phyloP scores from a whole-genome alignment of 371 early-diverging fungal species.

The Nematocida parisii region DNA sequence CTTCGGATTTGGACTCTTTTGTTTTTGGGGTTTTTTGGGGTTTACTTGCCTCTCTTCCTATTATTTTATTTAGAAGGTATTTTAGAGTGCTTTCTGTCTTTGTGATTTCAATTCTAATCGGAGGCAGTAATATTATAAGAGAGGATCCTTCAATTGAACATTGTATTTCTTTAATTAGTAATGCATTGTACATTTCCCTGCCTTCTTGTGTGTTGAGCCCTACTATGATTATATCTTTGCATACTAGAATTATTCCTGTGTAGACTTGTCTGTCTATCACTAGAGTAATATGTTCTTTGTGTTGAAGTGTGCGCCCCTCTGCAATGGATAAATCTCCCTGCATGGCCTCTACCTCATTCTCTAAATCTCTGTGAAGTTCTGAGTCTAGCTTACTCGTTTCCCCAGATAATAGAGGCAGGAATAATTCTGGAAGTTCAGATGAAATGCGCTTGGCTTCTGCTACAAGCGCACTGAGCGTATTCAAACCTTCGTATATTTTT shows the following conservation, averaged over 20 bases:
- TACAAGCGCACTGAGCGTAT: background rate
- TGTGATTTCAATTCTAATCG: slow-evolving; percentile 22
- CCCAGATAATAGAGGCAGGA: slow-evolving; percentile 30
- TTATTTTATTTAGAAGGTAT: slow-evolving; percentile 1
- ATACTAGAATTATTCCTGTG: slow-evolving; percentile 14
- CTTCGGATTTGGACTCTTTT: background rate
- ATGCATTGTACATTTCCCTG: slow-evolving; percentile 34
- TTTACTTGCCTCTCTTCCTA: background rate
- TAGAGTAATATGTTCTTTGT: slow-evolving; percentile 37
- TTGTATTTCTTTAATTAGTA: slow-evolving; percentile 18
- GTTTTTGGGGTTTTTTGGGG: background rate
- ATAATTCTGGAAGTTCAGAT: slow-evolving; percentile 46
- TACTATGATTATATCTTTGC: slow-evolving; percentile 39
- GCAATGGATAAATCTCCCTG: slow-evolving; percentile 14
- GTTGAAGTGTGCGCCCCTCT: background rate
- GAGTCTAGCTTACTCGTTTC: background rate
- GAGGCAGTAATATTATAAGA: slow-evolving; percentile 37
- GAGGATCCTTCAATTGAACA: background rate
- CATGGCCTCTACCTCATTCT: slow-evolving; percentile 13
- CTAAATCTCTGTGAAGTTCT: slow-evolving; percentile 5
- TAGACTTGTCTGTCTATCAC: background rate
- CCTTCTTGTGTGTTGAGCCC: slow-evolving; percentile 19
- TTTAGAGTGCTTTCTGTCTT: slow-evolving; percentile 22
- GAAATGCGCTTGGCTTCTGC: slow-evolving; percentile 21
- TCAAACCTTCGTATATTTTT: background rate